Base-by-base conservation (phyloP, 768 basidiomycete species). In the Serendipita vermifera region DNA sequence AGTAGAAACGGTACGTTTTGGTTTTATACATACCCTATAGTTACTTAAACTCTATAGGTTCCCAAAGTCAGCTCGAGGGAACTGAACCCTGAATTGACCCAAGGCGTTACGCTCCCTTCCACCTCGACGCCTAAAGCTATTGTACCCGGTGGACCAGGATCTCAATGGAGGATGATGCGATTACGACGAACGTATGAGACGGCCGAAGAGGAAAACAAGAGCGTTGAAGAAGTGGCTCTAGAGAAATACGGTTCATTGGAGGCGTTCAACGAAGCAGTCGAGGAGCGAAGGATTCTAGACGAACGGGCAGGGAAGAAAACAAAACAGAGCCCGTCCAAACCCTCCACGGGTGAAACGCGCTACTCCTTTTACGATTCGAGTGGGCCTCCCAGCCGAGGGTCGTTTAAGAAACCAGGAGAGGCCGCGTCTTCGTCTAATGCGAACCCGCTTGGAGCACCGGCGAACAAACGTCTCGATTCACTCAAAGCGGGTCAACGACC, bases 141-240 rank as follows among this genome's bases (percentile, higher is more conserved):
- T 67, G 46, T 62, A 72, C 89, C 91, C 0, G 94, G 94, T 2
- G 91, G 90, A 1, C 86, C 92, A 3, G 94, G 94, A 9, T 90
- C 89, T 2, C 82, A 81, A 65, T 99, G 96, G 94, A 82, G 96
- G 14, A 98, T 98, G 96, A 91, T 88, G 83, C 90, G 92, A 62
- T 78, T 99, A 0, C 80, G 83, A 36, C 77, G 87, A 14, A 84
- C 90, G 1, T 93, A 89, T 64, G 94, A 98, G 66, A 78, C 86
- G 2, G 90, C 87, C 0, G 82, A 89, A 58, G 93, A 97, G 64
- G 90, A 93, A 67, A 77, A 79, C 3, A 69, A 74, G 3, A 65
- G 81, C 0, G 66, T 89, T 9, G 83, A 88, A 61, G 78, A 91
- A 58, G 78, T 98, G 29, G 94, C 85, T 0, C 61, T 87, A 11